Percentiles rank a stretch among this genome's conserved stretches.
phyloP scores from a whole-genome alignment of 225 moss, liverwort and hornwort genomes.

The Ulota crispa region DNA sequence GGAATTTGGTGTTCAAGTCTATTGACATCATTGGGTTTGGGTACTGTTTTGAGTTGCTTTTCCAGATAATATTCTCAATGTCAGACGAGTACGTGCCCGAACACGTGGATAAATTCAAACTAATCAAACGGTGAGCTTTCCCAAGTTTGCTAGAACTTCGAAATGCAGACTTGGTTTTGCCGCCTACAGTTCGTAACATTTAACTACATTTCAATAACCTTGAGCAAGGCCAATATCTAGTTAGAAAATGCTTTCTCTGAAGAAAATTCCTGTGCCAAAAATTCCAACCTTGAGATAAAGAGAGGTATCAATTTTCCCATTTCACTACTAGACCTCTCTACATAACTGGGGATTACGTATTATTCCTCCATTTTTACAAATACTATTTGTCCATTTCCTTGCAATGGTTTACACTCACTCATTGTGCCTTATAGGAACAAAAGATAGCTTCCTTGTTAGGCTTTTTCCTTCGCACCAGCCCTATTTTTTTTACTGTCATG shows the following conservation, averaged over 20 bases:
- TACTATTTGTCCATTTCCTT: no score
- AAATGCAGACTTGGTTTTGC: background rate
- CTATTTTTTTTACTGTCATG: no score
- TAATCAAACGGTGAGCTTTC: slow-evolving; percentile 64
- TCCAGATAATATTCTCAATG: slow-evolving; percentile 93
- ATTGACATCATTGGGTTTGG: background rate
- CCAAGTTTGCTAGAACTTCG: background rate
- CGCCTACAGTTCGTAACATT: background rate
- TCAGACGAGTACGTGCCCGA: slow-evolving; percentile 89
- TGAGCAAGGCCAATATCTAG: background rate
- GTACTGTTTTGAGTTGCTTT: background rate
- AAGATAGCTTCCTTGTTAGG: no score
- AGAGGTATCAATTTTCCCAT: background rate
- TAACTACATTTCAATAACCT: background rate
- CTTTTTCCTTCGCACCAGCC: no score
- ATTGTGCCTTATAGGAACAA: no score
- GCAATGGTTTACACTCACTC: no score
- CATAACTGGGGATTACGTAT: no score
- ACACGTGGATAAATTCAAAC: slow-evolving; percentile 75
- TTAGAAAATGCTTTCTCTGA: background rate
- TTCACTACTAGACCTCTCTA: background rate
- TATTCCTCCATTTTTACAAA: no score
- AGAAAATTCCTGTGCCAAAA: background rate
- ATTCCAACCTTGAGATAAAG: background rate
- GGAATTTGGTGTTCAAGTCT: no score